A percentile compares a stretch with the other conserved stretches of the same genome.
phyloP scores from a whole-genome alignment of 106 monocot genomes.

The Phalaenopsis equestris region DNA sequence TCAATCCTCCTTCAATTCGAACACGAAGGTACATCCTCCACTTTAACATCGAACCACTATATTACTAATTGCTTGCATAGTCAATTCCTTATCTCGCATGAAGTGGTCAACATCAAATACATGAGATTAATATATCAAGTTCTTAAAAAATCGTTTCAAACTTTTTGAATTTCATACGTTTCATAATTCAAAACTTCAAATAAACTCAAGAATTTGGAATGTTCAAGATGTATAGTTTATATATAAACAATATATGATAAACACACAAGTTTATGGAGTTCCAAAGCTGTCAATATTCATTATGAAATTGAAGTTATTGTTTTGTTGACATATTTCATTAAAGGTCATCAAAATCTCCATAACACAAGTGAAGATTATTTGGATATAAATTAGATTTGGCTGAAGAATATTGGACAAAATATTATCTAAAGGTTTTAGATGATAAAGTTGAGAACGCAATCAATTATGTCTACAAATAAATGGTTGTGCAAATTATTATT shows the following conservation, averaged over 20 bases:
- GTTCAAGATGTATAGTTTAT: too few relatives aligned
- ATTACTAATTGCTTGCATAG: background rate
- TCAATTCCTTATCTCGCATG: background rate
- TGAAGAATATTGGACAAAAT: background rate
- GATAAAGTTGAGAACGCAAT: background rate
- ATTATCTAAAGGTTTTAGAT: background rate
- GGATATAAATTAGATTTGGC: background rate
- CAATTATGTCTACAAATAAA: background rate
- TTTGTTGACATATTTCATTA: background rate
- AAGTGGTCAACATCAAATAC: background rate
- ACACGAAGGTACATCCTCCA: background rate
- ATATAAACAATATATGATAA: too few relatives aligned
- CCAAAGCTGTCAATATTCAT: background rate
- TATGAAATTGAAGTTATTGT: background rate
- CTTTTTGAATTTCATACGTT: too few relatives aligned
- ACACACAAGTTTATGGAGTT: background rate
- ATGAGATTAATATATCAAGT: background rate
- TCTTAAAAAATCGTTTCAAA: background rate
- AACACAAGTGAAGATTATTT: background rate
- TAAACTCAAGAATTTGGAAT: too few relatives aligned
- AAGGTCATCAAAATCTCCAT: background rate
- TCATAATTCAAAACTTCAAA: too few relatives aligned
- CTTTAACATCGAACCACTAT: background rate
- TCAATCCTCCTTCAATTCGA: too few relatives aligned
- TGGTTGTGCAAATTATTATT: too few relatives aligned